Evolutionary conservation across 1,139 yeast species (phyloP).

Genomic region (Candida pseudoviswanathii): DNA sequence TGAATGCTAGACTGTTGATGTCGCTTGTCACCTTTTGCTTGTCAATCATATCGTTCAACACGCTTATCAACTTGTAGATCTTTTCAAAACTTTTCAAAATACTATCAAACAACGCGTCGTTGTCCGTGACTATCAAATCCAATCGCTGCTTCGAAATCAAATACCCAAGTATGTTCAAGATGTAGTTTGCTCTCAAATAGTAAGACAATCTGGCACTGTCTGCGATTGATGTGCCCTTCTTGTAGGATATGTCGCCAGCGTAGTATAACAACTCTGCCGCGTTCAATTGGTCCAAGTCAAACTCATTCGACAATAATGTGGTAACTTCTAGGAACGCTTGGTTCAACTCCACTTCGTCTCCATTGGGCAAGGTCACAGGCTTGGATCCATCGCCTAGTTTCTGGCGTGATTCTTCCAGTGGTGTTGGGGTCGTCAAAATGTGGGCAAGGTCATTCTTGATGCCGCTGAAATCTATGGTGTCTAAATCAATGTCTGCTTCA

Average conservation of each 20-base stretch:
- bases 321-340: conserved; percentile 55
- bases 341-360: conserved; percentile 71
- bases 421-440: conserved; percentile 52
- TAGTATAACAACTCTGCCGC: conserved; percentile 41
- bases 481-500: conserved; percentile 29
- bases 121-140: conserved; percentile 23
- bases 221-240: conserved; percentile 55
- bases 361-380: conserved; percentile 48
- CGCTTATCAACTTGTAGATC: conserved; percentile 56
- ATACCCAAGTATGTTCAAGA: conserved; percentile 69
- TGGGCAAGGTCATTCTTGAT: conserved; percentile 51
- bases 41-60: conserved; percentile 64
- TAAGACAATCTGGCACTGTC: conserved; percentile 76
- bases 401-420: conserved; percentile 57
- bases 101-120: conserved; percentile 32
- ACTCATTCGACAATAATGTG: conserved; percentile 54
- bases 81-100: conserved; percentile 56
- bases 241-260: conserved; percentile 43
- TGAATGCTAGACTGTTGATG: conserved; percentile 48
- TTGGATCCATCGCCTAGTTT: conserved; percentile 51
- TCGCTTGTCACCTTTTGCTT: conserved; percentile 55
- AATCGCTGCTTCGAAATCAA: conserved; percentile 40
- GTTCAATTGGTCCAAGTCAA: conserved; percentile 38
- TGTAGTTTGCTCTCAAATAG: conserved; percentile 68
- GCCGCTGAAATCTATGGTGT: conserved; percentile 21